Percentiles rank a stretch among this genome's conserved stretches.
These are phyloP conservation scores for Neoboletus brunneissimus DNA, from an alignment of 768 basidiomycete genomes.

Conservation along the genomic window DNA sequence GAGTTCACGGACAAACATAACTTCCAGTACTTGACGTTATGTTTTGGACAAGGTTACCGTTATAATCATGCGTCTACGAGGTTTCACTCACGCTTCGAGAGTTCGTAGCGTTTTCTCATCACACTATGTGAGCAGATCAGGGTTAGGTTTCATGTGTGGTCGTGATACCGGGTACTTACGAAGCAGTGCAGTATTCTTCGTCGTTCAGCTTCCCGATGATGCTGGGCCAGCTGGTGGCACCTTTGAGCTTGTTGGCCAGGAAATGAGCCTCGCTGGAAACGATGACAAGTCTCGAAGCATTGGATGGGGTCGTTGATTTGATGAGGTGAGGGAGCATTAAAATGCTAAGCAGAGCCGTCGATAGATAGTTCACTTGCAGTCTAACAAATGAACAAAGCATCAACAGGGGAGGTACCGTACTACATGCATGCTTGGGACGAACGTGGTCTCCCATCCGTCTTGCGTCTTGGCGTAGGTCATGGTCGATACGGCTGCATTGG, in stretches of 20 bases:
- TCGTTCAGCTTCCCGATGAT: conserved; percentile 31
- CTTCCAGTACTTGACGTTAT: conserved; percentile 26
- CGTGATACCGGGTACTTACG: conserved; percentile 18
- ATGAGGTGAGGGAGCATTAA: conserved; percentile 36
- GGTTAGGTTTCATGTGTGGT: neutral
- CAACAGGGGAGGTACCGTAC: neutral
- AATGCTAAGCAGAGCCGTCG: conserved; percentile 35
- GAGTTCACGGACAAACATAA: conserved; percentile 38
- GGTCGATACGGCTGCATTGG: conserved; percentile 28
- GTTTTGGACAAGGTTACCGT: neutral
- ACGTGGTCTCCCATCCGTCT: conserved; percentile 40
- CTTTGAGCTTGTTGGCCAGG: conserved; percentile 7
- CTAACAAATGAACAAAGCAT: conserved; percentile 12
- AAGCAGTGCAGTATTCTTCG: conserved; percentile 26
- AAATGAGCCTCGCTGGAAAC: conserved; percentile 32
- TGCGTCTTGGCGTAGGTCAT: conserved; percentile 23
- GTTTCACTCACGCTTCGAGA: conserved; percentile 27
- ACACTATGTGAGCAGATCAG: conserved; percentile 9
- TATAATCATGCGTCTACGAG: neutral
- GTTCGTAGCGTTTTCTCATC: conserved; percentile 25
- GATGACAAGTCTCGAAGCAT: conserved; percentile 30
- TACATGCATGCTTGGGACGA: conserved; percentile 4
- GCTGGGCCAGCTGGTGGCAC: conserved; percentile 14
- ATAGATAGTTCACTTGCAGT: conserved; percentile 37
- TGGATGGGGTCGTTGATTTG: conserved; percentile 23